Base-by-base conservation (phyloP, 2,329 filamentous ascomycete species). In the Apiospora hydei region DNA sequence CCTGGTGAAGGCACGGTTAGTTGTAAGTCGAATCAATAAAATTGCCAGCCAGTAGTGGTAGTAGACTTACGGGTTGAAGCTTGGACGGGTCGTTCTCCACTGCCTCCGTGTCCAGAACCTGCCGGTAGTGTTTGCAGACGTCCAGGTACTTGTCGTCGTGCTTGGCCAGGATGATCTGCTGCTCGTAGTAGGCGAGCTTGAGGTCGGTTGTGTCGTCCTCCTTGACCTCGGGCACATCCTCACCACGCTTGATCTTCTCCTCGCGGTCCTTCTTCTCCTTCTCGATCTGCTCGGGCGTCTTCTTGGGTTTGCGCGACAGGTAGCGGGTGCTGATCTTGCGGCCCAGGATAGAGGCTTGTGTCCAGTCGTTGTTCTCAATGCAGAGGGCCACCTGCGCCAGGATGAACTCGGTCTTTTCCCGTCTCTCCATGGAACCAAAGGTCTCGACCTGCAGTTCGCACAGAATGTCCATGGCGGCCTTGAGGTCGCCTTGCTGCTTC, bases 381-480 rank as follows among this genome's bases (percentile, higher is more conserved):
- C 96, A 99, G 70, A 99, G 89, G 46, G 91, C 89, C 53, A 98
- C 96, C 84, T 99, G 96, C 74, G 97, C 94, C 70, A 99, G 88
- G 80, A 99, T 99, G 82, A 99, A 99, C 80, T 98, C 96, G 5
- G 95, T 98, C 92, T 99, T 99, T 83, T 99, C 96, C 78, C 96
- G 90, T 78, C 96, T 90, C 75, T 94, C 93, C 96, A 99, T 99
- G 30, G 96, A 98, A 11, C 96, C 96, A 82, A 99, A 99, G 0
- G 96, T 99, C 88, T 99, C 96, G 69, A 99, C 96, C 83, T 99
- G 96, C 73, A 99, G 88, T 85, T 99, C 96, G 84, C 96, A 99
- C 49, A 99, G 89, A 74, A 96, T 96, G 78, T 98, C 96, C 70
- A 94, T 92, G 43, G 96, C 96, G 6, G 94, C 91, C 81, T 94